Base-by-base conservation (phyloP, 2,329 filamentous ascomycete species). In the Sarocladium brachiariae region DNA sequence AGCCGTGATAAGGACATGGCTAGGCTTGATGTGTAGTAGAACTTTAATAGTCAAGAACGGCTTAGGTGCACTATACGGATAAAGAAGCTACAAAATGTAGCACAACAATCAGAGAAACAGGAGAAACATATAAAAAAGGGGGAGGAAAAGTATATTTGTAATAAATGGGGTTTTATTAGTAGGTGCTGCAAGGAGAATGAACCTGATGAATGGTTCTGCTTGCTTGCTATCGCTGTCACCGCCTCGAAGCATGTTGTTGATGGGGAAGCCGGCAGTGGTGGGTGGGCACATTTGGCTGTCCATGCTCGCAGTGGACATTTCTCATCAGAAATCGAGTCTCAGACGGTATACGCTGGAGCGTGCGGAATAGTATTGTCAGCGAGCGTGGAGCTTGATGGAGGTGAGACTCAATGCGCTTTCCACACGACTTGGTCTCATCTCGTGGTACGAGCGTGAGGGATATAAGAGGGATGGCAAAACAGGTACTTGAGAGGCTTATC, bases 381-480 rank as follows among this genome's bases (percentile, higher is more conserved):
- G 41, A 25, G 51, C 52, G 1, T 67, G 66, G 61, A 59, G 57
- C 3, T 58, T 62, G 0, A 43, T 39, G 4, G 62, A 52, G 48
- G 25, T 66, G 24, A 64, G 60, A 2, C 37, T 70, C 34, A 59
- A 69, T 41, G 67, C 64, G 2, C 57, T 70, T n/a, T 61, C 57
- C 24, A 62, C 60, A 19, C 65, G 68, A 23, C 45, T 58, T 30
- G 53, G 58, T 14, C 59, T 70, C 14, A 63, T 70, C 21, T 51
- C 53, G 31, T 70, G 68, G 68, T 70, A 70, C 51, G 49, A 55
- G 45, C 58, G 63, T n/a, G 55, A 57, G 13, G 68, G 68, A 2
- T 70, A 64, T 35, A 52, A n/a, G 6, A 10, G n/a, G 6, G 34
- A 37, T 37, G 34, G 34, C 34, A 37, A 9, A 37, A 37, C 27